Percentiles rank a stretch among this genome's conserved stretches.
These are phyloP conservation scores for Xylariaceae sp. DNA, from an alignment of 2,329 filamentous ascomycete species.

Conservation along the genomic window DNA sequence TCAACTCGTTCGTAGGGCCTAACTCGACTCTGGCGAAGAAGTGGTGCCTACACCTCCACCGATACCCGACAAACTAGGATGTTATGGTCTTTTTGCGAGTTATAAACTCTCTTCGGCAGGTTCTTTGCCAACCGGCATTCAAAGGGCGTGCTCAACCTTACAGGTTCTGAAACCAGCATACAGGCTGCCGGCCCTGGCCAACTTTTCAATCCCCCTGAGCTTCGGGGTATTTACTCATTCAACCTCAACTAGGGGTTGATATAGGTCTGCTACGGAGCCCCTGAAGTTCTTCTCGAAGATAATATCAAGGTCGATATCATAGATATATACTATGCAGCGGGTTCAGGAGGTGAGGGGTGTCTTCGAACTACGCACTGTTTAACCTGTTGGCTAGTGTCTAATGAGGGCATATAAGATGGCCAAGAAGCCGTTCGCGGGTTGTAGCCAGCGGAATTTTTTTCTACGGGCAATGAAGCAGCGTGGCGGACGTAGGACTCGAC, in stretches of 20 bases:
- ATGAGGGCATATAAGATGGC: slow-evolving; percentile 10
- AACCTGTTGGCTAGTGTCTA: slow-evolving; percentile 21
- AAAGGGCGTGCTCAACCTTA: slow-evolving; percentile 41
- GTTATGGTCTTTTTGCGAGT: slow-evolving; percentile 39
- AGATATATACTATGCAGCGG: background rate
- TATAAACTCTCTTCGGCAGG: slow-evolving; percentile 43
- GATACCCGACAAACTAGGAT: slow-evolving; percentile 37
- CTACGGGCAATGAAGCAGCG: slow-evolving; percentile 14
- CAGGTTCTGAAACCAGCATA: slow-evolving; percentile 32
- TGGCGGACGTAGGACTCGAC: slow-evolving; percentile 15
- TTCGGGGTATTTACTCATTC: slow-evolving; percentile 3
- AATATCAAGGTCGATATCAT: slow-evolving; percentile 14
- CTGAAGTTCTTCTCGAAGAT: slow-evolving; percentile 2
- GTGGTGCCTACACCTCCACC: slow-evolving; percentile 46
- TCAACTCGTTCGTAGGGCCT: slow-evolving; percentile 34
- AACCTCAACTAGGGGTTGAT: background rate
- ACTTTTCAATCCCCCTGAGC: slow-evolving; percentile 7
- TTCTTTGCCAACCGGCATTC: slow-evolving; percentile 45
- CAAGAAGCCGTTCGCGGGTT: slow-evolving; percentile 2
- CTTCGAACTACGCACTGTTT: slow-evolving; percentile 15
- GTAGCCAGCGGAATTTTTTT: slow-evolving; percentile 14
- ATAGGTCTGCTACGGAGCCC: slow-evolving; percentile 15
- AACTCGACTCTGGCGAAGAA: slow-evolving; percentile 43
- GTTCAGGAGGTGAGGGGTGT: slow-evolving; percentile 4
- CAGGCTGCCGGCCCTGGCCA: background rate